phyloP scores from a whole-genome alignment of 176 grass and related monocot genomes.

The Pontederia paniculata region DNA sequence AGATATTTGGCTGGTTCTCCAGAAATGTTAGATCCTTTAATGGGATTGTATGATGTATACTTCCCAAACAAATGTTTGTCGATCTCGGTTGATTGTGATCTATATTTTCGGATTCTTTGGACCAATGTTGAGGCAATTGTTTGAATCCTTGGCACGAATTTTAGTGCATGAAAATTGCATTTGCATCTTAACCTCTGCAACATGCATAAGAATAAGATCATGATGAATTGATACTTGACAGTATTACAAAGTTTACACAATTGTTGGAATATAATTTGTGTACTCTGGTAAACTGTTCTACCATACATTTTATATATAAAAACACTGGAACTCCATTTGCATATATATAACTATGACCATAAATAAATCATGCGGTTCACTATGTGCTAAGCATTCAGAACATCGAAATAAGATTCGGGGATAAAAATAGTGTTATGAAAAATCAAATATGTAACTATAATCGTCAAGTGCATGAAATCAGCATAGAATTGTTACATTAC shows the following conservation, averaged over 20 bases:
- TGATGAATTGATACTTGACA: background rate
- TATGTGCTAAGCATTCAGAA: too few relatives aligned
- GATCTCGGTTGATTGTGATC: conserved; percentile 44
- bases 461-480: background rate
- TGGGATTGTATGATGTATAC: conserved; percentile 21
- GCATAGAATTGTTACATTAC: background rate
- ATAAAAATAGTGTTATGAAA: too few relatives aligned
- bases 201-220: background rate
- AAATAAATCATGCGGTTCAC: too few relatives aligned
- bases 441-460: too few relatives aligned
- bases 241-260: too few relatives aligned
- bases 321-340: too few relatives aligned
- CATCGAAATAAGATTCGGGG: too few relatives aligned
- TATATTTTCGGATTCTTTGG: conserved; percentile 49
- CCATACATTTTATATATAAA: too few relatives aligned
- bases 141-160: conserved; percentile 70
- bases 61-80: conserved; percentile 69
- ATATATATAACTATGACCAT: too few relatives aligned
- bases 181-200: conserved; percentile 83
- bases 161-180: conserved; percentile 94
- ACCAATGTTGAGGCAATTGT: conserved; percentile 57
- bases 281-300: too few relatives aligned
- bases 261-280: too few relatives aligned
- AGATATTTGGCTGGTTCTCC: conserved; percentile 52
- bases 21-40: background rate